Evolutionary conservation across 306 rosid genomes (phyloP).

Genomic region (Castanea sativa): DNA sequence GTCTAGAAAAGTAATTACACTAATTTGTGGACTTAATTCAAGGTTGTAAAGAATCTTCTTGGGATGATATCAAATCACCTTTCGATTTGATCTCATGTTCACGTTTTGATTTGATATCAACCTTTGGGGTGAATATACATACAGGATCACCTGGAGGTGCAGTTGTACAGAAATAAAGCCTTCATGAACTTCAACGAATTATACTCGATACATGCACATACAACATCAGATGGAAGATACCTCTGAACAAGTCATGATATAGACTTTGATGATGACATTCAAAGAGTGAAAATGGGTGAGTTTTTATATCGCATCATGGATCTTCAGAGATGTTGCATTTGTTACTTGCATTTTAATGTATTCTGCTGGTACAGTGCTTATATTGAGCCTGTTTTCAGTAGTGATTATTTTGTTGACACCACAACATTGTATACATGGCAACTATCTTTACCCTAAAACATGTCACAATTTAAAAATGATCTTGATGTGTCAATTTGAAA

Average conservation of each 20-base stretch:
- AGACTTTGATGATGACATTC: constrained; percentile 46
- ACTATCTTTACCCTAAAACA: too few species aligned
- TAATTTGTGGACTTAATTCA: constrained; percentile 44
- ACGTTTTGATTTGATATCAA: background rate
- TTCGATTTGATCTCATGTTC: constrained; percentile 19
- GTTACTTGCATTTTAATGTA: too few species aligned
- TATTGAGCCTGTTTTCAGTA: background rate
- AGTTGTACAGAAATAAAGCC: constrained; percentile 42
- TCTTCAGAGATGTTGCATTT: constrained; percentile 8
- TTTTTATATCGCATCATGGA: constrained; percentile 11
- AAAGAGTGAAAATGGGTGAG: constrained; percentile 41
- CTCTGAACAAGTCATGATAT: constrained; percentile 61
- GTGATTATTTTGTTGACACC: background rate
- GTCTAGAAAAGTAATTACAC: constrained; percentile 45
- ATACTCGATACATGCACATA: constrained; percentile 54
- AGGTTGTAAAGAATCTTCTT: constrained; percentile 48
- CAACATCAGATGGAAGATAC: constrained; percentile 58
- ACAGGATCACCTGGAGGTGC: constrained; percentile 51
- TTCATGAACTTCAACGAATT: constrained; percentile 39
- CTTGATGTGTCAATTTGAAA: background rate
- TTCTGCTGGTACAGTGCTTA: background rate
- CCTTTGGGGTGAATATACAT: constrained; percentile 4
- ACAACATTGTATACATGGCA: background rate
- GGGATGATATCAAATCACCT: constrained; percentile 46
- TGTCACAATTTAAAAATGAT: background rate